Evolutionary conservation across 2,329 filamentous ascomycete species (phyloP).

Genomic region (Clonostachys solani): DNA sequence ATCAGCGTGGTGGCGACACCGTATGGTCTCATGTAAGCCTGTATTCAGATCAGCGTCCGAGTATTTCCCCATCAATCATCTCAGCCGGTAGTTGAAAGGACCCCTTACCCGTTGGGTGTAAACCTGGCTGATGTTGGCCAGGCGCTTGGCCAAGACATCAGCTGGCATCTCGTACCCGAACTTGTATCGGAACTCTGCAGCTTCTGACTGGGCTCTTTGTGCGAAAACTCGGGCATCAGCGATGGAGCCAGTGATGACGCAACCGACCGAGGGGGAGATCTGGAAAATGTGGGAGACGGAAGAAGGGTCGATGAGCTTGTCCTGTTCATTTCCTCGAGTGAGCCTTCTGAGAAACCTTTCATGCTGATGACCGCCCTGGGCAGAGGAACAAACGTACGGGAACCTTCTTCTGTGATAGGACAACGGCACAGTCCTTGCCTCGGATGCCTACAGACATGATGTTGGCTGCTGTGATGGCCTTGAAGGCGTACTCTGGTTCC

Average conservation of each 20-base stretch:
- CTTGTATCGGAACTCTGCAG: constrained; percentile 97
- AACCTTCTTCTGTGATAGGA: constrained; percentile 99
- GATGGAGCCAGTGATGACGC: constrained; percentile 98
- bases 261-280: constrained; percentile 92
- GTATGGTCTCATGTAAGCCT: constrained; percentile 96
- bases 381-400: constrained; percentile 60
- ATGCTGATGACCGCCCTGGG: neutral
- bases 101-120: constrained; percentile 85
- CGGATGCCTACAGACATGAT: constrained; percentile 96
- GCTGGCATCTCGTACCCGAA: constrained; percentile 99
- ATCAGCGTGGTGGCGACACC: constrained; percentile 95
- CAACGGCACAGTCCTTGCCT: constrained; percentile 95
- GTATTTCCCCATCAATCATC: neutral
- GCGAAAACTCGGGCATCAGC: constrained; percentile 93
- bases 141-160: constrained; percentile 90
- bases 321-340: constrained; percentile 45
- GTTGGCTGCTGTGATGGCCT: constrained; percentile 98
- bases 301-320: constrained; percentile 96
- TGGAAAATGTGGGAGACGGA: constrained; percentile 98
- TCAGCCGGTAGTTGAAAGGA: neutral
- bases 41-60: constrained; percentile 1
- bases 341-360: neutral
- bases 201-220: constrained; percentile 88
- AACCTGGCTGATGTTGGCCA: constrained; percentile 99
- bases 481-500: constrained; percentile 94